Percentiles rank a stretch among this genome's conserved stretches.
phyloP scores from a whole-genome alignment of 108 stramenopile genomes.

The Conticribra weissflogii region DNA sequence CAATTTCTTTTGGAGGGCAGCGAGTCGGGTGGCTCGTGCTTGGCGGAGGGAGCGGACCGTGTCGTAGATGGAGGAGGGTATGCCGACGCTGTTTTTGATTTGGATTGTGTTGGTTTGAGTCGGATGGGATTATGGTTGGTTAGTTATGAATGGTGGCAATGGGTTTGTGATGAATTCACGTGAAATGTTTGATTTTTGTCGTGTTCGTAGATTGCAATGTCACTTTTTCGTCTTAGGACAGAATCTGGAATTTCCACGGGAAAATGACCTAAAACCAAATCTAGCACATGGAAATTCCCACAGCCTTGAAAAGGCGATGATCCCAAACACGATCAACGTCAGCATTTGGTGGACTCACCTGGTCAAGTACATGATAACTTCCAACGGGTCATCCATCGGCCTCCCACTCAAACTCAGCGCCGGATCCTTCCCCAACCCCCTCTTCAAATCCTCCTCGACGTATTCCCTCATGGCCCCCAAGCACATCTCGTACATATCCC shows the following conservation, averaged over 20 bases:
- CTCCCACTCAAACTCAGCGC: constrained; percentile 67
- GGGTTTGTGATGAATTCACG: too few species aligned
- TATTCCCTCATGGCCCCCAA: constrained; percentile 49
- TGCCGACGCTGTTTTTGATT: constrained; percentile 66
- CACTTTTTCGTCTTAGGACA: too few species aligned
- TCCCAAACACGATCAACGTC: neutral
- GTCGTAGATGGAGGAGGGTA: constrained; percentile 85
- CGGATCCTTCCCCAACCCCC: constrained; percentile 67
- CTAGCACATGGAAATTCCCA: too few species aligned
- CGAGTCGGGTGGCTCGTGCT: constrained; percentile 79
- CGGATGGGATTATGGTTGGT: neutral
- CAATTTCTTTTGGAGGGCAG: constrained; percentile 81
- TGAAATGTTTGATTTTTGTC: too few species aligned
- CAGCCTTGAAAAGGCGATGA: too few species aligned
- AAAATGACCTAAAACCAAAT: too few species aligned
- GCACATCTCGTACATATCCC: constrained; percentile 73
- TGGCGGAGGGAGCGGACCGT: constrained; percentile 83
- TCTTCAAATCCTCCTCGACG: constrained; percentile 71
- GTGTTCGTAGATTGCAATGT: too few species aligned
- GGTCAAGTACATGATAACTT: constrained; percentile 87
- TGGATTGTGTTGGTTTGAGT: neutral
- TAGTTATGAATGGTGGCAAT: too few species aligned
- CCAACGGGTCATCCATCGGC: constrained; percentile 88
- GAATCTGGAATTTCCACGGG: too few species aligned
- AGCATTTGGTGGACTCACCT: constrained; percentile 6